Evolutionary conservation across 2,329 filamentous ascomycete species (phyloP), one percentile per base, ranked within the genome.

Genomic region (Moelleriella libera): DNA sequence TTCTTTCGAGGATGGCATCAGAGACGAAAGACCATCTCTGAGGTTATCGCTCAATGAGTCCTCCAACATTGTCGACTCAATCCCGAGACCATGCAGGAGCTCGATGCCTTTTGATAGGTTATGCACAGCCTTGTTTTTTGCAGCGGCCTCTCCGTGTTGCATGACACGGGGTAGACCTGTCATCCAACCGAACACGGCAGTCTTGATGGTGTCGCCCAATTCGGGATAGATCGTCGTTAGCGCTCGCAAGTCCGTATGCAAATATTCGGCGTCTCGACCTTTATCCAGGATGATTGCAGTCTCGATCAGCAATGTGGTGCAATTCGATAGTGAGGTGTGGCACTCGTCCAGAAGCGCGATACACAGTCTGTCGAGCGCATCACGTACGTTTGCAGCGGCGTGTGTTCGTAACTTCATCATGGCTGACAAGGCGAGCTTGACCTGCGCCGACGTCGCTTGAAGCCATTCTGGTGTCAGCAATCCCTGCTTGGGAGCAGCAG

Each of bases 81-180:
- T 70, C 5, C 78, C 75, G 14, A 86, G 68, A 5, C 74, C 69
- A 14, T 74, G 75, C 21, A 92, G 67, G 6, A 90, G 62, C 31
- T 76, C 71, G 46, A 87, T 80, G 0, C 85, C 81, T 44, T 81
- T 83, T 11, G 83, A 77, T n/a, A 98, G 74, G 52, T 90, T 86
- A 30, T 75, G 74, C 30, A 97, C 75, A 2, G 82, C 80, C 48
- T 76, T 74, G 51, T 80, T 74, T 60, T 94, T 94, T 30, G 75
- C 70, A n/a, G 72, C 72, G 54, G 95, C 88, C 56, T 97, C 88
- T 54, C 81, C 83, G 7, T 81, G 78, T 60, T 90, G 87, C 80
- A 96, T 89, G 11, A 87, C 65, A 12, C 88, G 77, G 5, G 90
- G 83, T 14, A 98, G 74, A 41, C 86, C 82, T 2, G 79, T 78